Evolutionary conservation across 2,329 filamentous ascomycete genomes (phyloP), one percentile per base, ranked within the genome.

Genomic region (Clarireedia homoeocarpa): DNA sequence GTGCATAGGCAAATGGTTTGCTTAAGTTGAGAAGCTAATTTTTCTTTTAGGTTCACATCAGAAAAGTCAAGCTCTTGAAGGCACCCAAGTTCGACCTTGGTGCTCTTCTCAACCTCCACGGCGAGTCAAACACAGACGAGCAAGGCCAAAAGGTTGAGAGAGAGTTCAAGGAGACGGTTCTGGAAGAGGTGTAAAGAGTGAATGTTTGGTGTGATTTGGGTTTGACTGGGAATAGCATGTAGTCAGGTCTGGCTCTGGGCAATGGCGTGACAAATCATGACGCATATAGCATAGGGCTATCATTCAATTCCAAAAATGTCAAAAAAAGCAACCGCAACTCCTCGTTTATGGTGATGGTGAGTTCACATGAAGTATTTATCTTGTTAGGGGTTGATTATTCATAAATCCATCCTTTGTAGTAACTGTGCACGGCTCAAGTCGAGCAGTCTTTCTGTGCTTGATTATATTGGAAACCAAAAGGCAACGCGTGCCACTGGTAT

Each of bases 11-110:
- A 40, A 9, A 20, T 24, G 17, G 26, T 27, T 34, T 34, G 12
- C 12, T 34, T 12, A 24, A n/a, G 26, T 51, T 39, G 45, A 56
- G 48, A 60, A 64, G 46, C 70, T 78, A 66, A 78, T 64, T 58
- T 58, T 61, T n/a, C 23, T 23, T 62, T 9, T 69, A 97, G 91
- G 91, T 97, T 72, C 94, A 99, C 83, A 96, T 99, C 78, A 91
- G 94, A 79, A 99, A 99, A 86, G 92, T 99, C 73, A 99, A 99
- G 87, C 89, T 99, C 69, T 83, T 99, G 70, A 99, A 99, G 87
- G 77, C 86, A 66, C 94, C 94, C 73, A 99, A 99, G 84, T 97
- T 99, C 82, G 94, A 99, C 74, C 88, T 99, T 66, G 94, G 94
- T 77, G 88, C 89, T 70, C 85, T 99, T 69, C 87, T 99, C 77